Conservation (phyloP, 352 stramenopile species). For the Pythium periplocum region DNA sequence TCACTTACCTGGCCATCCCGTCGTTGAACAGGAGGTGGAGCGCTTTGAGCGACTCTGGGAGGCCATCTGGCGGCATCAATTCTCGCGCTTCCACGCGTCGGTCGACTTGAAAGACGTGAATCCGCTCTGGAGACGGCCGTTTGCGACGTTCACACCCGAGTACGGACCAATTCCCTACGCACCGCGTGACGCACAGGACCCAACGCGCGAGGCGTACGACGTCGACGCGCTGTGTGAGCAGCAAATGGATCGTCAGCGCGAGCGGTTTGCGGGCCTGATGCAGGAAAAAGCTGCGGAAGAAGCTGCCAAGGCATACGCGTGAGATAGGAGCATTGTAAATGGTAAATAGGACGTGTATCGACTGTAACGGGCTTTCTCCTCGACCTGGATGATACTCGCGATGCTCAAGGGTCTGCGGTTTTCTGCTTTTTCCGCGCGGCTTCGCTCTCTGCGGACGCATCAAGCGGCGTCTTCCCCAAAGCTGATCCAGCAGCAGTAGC, state of each 20-base stretch:
- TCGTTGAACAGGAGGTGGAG: constrained; percentile 24
- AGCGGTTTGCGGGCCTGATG: constrained; percentile 21
- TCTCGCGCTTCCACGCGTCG: constrained; percentile 8
- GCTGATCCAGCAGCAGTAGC: neutral
- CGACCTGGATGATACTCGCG: no score
- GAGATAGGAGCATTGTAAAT: neutral
- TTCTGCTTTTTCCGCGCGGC: constrained; percentile 25
- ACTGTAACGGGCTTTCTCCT: no score
- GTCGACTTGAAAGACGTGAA: constrained; percentile 7
- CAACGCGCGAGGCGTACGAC: constrained; percentile 36
- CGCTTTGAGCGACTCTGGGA: constrained; percentile 57
- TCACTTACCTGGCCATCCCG: constrained; percentile 23
- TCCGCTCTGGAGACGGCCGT: constrained; percentile 4
- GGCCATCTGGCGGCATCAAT: constrained; percentile 36
- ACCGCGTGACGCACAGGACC: constrained; percentile 21
- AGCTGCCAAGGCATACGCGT: constrained; percentile 14
- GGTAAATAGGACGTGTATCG: neutral
- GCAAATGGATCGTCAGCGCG: constrained; percentile 30
- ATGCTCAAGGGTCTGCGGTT: neutral
- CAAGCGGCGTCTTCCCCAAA: no score
- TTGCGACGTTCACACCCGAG: constrained; percentile 65
- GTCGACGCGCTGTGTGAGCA: constrained; percentile 40
- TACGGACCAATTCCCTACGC: constrained; percentile 70
- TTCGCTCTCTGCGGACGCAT: neutral
- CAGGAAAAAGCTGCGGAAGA: constrained; percentile 6